Conservation (phyloP, 2,329 filamentous ascomycete species). For the Penicillium sclerotigenum region DNA sequence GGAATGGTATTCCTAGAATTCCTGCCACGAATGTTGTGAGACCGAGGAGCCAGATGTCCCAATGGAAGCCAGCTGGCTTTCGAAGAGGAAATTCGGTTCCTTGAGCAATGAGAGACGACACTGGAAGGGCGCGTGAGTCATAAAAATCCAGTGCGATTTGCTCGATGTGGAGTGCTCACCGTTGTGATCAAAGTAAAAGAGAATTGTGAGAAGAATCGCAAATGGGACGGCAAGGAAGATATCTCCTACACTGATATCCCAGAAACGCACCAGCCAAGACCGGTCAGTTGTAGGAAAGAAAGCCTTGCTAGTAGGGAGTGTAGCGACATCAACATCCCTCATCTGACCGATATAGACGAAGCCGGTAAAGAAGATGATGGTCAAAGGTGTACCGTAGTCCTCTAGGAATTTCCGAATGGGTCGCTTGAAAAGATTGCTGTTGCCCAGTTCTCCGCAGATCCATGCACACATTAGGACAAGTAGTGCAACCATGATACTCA, state of each 20-base stretch:
- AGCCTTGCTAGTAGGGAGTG: constrained; percentile 69
- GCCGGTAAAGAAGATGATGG: constrained; percentile 82
- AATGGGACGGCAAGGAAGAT: constrained; percentile 86
- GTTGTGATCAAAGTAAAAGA: constrained; percentile 91
- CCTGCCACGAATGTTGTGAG: constrained; percentile 73
- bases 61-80: constrained; percentile 81
- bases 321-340: constrained; percentile 65
- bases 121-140: constrained; percentile 41
- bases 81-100: constrained; percentile 77
- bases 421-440: constrained; percentile 69
- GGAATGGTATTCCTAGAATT: constrained; percentile 73
- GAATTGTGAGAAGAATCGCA: constrained; percentile 73
- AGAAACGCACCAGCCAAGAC: constrained; percentile 76
- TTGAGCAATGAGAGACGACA: constrained; percentile 78
- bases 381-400: constrained; percentile 82
- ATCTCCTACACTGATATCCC: constrained; percentile 69
- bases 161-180: constrained; percentile 49
- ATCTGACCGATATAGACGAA: constrained; percentile 86
- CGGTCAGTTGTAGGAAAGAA: constrained; percentile 75
- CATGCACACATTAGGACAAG: constrained; percentile 77
- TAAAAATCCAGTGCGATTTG: not conserved
- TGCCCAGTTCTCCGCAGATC: constrained; percentile 67
- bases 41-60: constrained; percentile 78
- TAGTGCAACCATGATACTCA: constrained; percentile 72
- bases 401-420: constrained; percentile 78